These are phyloP conservation scores for Naumovozyma baii DNA, from an alignment of 805 yeast species.

Conservation along the genomic window DNA sequence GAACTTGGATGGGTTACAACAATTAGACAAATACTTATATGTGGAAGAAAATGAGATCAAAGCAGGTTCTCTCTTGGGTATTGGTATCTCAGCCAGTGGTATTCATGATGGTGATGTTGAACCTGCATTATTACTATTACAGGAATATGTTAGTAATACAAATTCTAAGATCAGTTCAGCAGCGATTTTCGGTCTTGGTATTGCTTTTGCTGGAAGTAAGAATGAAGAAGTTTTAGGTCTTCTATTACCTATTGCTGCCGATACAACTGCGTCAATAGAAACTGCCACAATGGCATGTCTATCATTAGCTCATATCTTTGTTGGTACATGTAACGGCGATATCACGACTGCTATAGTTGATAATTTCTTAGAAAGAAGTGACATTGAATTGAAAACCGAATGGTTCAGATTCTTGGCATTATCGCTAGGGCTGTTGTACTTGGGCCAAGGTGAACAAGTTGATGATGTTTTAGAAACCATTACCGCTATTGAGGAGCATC, in stretches of 20 bases:
- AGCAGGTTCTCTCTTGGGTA: slow-evolving; percentile 95
- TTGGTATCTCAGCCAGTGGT: slow-evolving; percentile 85
- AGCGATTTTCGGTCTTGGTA: slow-evolving; percentile 83
- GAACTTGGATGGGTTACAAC: slow-evolving; percentile 88
- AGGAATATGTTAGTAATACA: slow-evolving; percentile 66
- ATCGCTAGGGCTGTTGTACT: slow-evolving; percentile 82
- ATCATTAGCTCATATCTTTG: slow-evolving; percentile 88
- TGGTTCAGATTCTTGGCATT: slow-evolving; percentile 87
- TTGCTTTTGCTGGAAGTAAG: slow-evolving; percentile 90
- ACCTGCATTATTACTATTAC: slow-evolving; percentile 77
- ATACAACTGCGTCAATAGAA: slow-evolving; percentile 64
- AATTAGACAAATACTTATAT: slow-evolving; percentile 78
- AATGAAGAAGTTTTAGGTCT: slow-evolving; percentile 73
- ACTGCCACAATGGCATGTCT: slow-evolving; percentile 78
- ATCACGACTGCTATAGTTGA: slow-evolving; percentile 86
- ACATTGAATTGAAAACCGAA: slow-evolving; percentile 65
- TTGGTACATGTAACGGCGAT: slow-evolving; percentile 93
- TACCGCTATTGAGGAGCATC: slow-evolving; percentile 82
- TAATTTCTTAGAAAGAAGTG: slow-evolving; percentile 77
- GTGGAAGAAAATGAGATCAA: slow-evolving; percentile 78
- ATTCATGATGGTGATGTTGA: slow-evolving; percentile 88
- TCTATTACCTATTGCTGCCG: slow-evolving; percentile 74
- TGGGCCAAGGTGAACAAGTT: slow-evolving; percentile 89
- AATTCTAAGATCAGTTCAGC: slow-evolving; percentile 60
- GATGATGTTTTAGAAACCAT: slow-evolving; percentile 91